A percentile compares a stretch with the other conserved stretches of the same genome.
Conservation (phyloP, 2,329 filamentous ascomycete genomes). For the Calonectria pseudoreteaudii region DNA sequence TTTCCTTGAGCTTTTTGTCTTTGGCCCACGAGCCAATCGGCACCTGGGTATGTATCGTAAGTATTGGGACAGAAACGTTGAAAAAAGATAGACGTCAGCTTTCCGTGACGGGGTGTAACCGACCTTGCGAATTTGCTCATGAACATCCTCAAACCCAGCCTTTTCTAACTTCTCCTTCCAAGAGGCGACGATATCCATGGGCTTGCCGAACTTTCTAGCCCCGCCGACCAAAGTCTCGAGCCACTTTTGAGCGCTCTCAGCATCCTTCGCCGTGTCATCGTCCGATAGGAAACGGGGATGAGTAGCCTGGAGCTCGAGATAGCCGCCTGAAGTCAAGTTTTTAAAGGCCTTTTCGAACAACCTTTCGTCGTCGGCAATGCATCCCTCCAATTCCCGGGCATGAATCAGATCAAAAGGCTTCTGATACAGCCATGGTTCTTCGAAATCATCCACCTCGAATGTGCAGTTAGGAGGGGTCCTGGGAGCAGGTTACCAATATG, state of each 20-base stretch:
- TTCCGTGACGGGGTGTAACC: background rate
- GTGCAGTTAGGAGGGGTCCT: conserved; percentile 23
- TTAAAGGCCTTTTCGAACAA: background rate
- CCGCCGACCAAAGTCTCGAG: background rate
- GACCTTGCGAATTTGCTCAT: conserved; percentile 20
- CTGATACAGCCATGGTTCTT: background rate
- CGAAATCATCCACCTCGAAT: conserved; percentile 17
- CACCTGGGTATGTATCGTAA: background rate
- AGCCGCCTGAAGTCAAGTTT: background rate
- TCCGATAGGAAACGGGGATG: background rate
- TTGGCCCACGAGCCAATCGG: conserved; percentile 30
- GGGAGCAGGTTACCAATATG: background rate
- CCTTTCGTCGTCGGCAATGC: background rate
- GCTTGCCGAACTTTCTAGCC: conserved; percentile 4
- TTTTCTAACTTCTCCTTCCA: conserved; percentile 6
- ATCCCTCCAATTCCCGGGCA: conserved; percentile 1
- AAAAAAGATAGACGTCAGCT: background rate
- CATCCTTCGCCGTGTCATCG: conserved; percentile 9
- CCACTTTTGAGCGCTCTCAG: background rate
- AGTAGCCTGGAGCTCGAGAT: background rate
- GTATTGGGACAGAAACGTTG: background rate
- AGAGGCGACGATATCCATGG: background rate
- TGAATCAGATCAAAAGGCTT: conserved; percentile 13
- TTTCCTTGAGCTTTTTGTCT: conserved; percentile 29
- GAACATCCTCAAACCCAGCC: conserved; percentile 16